These are phyloP conservation scores for Curvularia eragrostidis DNA, from an alignment of 2,329 filamentous ascomycete species.

Conservation along the genomic window DNA sequence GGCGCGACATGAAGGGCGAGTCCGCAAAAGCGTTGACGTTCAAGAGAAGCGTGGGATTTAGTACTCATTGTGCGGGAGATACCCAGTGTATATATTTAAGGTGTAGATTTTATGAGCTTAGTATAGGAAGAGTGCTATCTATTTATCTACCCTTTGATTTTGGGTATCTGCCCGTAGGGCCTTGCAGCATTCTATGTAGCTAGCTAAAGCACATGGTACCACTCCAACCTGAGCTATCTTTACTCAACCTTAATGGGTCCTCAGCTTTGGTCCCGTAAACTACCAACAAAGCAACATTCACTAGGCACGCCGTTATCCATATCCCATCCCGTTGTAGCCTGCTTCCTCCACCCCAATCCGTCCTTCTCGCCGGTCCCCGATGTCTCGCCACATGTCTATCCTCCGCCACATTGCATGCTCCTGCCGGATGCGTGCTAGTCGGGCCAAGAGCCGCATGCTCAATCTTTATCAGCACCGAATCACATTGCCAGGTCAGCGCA, in stretches of 20 bases:
- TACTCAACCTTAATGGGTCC: neutral
- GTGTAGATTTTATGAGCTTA: neutral
- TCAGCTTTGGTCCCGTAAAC: neutral
- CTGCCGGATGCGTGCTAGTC: constrained; percentile 11
- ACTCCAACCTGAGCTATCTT: neutral
- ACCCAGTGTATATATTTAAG: constrained; percentile 1
- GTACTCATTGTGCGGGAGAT: constrained; percentile 2
- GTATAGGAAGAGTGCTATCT: neutral
- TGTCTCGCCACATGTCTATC: constrained; percentile 6
- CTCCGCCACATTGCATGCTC: constrained; percentile 4
- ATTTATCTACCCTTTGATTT: neutral
- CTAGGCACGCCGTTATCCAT: neutral
- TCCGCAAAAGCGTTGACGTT: neutral
- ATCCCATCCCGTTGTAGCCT: neutral
- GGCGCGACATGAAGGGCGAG: neutral
- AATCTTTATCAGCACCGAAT: constrained; percentile 14
- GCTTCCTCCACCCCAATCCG: neutral
- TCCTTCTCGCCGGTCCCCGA: constrained; percentile 12
- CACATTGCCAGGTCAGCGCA: constrained; percentile 1
- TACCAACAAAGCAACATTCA: neutral
- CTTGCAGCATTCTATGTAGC: neutral
- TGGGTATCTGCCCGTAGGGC: neutral
- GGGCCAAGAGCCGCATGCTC: neutral
- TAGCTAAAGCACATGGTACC: neutral
- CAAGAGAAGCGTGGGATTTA: neutral